Base-by-base conservation (phyloP, 2,329 filamentous ascomycete species). In the Keithomyces neogunnii region DNA sequence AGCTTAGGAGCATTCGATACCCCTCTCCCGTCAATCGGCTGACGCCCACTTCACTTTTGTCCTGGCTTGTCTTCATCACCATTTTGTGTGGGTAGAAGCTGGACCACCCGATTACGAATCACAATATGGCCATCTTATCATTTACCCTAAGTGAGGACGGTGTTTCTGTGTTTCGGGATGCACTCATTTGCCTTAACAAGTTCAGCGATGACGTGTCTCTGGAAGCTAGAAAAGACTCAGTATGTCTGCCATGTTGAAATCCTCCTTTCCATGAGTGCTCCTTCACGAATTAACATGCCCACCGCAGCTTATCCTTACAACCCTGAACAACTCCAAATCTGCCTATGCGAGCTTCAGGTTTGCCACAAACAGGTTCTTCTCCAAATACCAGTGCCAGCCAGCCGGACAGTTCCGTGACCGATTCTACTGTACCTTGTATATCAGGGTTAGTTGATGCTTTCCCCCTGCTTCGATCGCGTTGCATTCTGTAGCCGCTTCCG, bases 181-280 rank as follows among this genome's bases (percentile, higher is more conserved):
- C 83, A 29, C 77, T 92, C 51, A 74, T 82, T 28, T 92, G 88
- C 65, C 75, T 92, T 30, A 80, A 81, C 62, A 89, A 89, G 66
- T 91, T 92, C 70, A 87, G 84, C 64, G 88, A 92, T 59, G 81
- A 85, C 45, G 86, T 92, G 26, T 86, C 82, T 30, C 74, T 92
- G 40, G 88, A 91, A 66, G 85, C 85, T 35, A 77, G 78, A 59
- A 80, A 76, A 56, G 84, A 89, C 60, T 81, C 78, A 64, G 86
- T 86, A 67, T 50, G 30, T 26, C 6, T 13, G 4, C 40, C 13
- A 19, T 29, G 28, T 43, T 43, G 13, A 8, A 29, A 7, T n/a
- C 19, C 19, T 19, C 19, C 19, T 19, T 19, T 19, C 19, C 19
- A 19, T 19, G 19, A 19, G 19, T 19, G 19, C 19, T 19, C 19